These are phyloP conservation scores for Apiotrichum sp. DNA, from an alignment of 1,284 basidiomycete species.

Conservation along the genomic window DNA sequence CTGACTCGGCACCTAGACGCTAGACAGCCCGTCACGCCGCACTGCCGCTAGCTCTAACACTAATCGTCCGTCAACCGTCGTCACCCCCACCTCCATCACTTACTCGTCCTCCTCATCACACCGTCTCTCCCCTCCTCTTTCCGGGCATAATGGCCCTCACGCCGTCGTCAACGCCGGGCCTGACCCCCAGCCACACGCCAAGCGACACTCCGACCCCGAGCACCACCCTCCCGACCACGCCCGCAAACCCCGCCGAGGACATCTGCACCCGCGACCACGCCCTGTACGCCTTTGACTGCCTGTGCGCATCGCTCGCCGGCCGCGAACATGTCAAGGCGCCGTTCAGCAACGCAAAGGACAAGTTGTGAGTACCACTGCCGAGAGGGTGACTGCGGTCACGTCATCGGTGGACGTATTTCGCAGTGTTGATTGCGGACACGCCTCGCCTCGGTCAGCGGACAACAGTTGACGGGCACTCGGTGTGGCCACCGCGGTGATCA, in stretches of 20 bases:
- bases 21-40: no score
- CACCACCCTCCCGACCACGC: constrained; percentile 12
- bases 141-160: not conserved
- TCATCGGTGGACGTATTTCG: not conserved
- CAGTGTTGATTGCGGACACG: no score
- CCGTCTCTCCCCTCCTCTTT: not conserved
- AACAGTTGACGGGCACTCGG: no score
- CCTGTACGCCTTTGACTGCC: constrained; percentile 51
- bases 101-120: not conserved
- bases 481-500: no score
- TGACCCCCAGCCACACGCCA: not conserved
- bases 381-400: not conserved
- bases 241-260: constrained; percentile 11
- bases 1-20: no score
- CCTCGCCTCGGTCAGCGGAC: no score
- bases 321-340: constrained; percentile 14
- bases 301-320: constrained; percentile 42
- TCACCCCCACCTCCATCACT: no score
- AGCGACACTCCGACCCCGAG: constrained; percentile 6
- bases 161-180: not conserved
- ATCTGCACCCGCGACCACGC: constrained; percentile 45
- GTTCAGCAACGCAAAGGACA: constrained; percentile 28
- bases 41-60: no score
- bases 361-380: constrained; percentile 23
- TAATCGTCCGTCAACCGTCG: no score